Evolutionary conservation across 805 yeast species (phyloP).

Genomic region (Ogataea dorogensis): DNA sequence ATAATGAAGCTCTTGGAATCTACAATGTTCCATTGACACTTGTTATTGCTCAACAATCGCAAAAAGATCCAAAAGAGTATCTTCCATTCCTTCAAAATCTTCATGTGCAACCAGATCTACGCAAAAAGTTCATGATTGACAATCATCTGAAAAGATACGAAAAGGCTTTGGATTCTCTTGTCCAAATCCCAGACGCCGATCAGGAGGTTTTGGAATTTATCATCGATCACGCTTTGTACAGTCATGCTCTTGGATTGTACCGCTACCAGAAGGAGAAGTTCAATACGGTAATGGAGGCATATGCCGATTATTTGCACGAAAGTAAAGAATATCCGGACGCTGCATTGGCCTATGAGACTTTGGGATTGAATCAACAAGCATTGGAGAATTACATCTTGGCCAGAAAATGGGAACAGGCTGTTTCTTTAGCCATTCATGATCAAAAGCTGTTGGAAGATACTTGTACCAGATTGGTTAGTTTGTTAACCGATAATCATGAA

Average conservation of each 20-base stretch:
- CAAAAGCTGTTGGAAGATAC: slow-evolving; percentile 41
- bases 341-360: slow-evolving; percentile 71
- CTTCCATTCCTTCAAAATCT: slow-evolving; percentile 85
- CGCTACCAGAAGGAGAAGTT: slow-evolving; percentile 56
- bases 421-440: slow-evolving; percentile 53
- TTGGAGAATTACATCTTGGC: slow-evolving; percentile 66
- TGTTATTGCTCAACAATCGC: slow-evolving; percentile 90
- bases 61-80: slow-evolving; percentile 96
- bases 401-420: slow-evolving; percentile 83
- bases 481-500: slow-evolving; percentile 64
- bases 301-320: slow-evolving; percentile 60
- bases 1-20: slow-evolving; percentile 73
- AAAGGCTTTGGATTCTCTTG: slow-evolving; percentile 67
- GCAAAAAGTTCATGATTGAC: slow-evolving; percentile 77
- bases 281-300: slow-evolving; percentile 51
- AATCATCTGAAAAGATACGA: slow-evolving; percentile 65
- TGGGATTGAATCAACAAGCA: slow-evolving; percentile 58
- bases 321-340: slow-evolving; percentile 68
- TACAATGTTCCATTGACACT: slow-evolving; percentile 82
- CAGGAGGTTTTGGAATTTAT: slow-evolving; percentile 69
- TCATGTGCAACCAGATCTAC: slow-evolving; percentile 61
- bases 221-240: slow-evolving; percentile 65
- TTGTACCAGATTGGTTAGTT: slow-evolving; percentile 58
- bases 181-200: slow-evolving; percentile 44
- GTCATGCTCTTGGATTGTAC: slow-evolving; percentile 62